Percentiles rank a stretch among this genome's conserved stretches.
Conservation (phyloP, 352 stramenopile genomes). For the Globisporangium paroecandrum region DNA sequence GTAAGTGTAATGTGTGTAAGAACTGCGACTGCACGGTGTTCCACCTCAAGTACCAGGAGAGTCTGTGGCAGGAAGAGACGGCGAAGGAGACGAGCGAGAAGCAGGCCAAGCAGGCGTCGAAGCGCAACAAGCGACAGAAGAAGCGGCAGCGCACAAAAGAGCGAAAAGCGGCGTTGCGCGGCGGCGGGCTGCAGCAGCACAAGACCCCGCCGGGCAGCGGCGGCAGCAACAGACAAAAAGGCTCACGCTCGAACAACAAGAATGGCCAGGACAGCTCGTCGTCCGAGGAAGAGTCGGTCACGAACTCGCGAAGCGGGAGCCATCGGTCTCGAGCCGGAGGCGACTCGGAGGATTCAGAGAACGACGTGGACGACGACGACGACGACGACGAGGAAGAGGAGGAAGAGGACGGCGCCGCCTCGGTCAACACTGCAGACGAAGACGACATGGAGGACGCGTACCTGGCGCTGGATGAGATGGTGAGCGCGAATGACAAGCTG, state of each 20-base stretch:
- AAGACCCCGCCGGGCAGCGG: conserved; percentile 30
- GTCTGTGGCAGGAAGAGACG: conserved; percentile 92
- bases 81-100: conserved; percentile 90
- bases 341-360: conserved; percentile 64
- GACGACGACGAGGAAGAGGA: conserved; percentile 30
- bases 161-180: conserved; percentile 64
- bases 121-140: conserved; percentile 83
- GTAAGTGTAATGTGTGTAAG: conserved; percentile 97
- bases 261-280: conserved; percentile 50
- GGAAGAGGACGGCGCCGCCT: conserved; percentile 30
- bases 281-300: conserved; percentile 38
- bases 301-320: conserved; percentile 17
- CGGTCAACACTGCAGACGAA: conserved; percentile 21
- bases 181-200: conserved; percentile 28
- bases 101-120: conserved; percentile 84
- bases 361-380: conserved; percentile 38
- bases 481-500: conserved; percentile 78
- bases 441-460: conserved; percentile 20
- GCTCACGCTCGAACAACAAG: conserved; percentile 27
- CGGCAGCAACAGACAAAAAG: conserved; percentile 19
- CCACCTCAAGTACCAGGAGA: conserved; percentile 97
- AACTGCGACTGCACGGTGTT: conserved; percentile 97
- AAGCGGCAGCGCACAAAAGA: conserved; percentile 83
- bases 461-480: conserved; percentile 78
- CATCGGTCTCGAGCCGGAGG: conserved; percentile 39